These are phyloP conservation scores for Penicillium psychrofluorescens DNA, from an alignment of 495 filamentous ascomycete genomes.

Conservation along the genomic window DNA sequence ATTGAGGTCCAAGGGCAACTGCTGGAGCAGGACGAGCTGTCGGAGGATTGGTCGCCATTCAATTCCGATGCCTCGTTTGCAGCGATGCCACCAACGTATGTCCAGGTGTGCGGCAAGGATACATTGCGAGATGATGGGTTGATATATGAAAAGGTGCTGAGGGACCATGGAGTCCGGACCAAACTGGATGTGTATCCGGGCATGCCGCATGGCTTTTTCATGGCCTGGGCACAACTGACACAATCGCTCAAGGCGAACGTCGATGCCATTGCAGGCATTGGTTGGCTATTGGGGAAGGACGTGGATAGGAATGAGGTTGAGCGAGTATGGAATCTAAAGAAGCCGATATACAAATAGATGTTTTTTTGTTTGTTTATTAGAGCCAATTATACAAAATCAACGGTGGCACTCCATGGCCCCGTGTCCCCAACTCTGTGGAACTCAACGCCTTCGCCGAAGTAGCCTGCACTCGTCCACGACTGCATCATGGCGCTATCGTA, in stretches of 20 bases:
- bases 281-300: slow-evolving; percentile 11
- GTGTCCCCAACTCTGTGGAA: slow-evolving; percentile 60
- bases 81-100: slow-evolving; percentile 27
- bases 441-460: slow-evolving; percentile 90
- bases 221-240: slow-evolving; percentile 11
- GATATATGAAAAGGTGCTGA: slow-evolving; percentile 26
- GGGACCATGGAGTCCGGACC: slow-evolving; percentile 25
- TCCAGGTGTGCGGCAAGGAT: slow-evolving; percentile 33
- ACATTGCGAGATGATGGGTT: slow-evolving; percentile 32
- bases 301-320: slow-evolving; percentile 4
- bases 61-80: not conserved
- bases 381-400: slow-evolving; percentile 50
- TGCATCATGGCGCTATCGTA: slow-evolving; percentile 80
- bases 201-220: slow-evolving; percentile 33
- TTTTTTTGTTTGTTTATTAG: too few relatives aligned
- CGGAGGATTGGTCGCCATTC: slow-evolving; percentile 8
- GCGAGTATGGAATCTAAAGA: too few relatives aligned
- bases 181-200: slow-evolving; percentile 35
- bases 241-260: slow-evolving; percentile 5
- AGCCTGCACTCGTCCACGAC: slow-evolving; percentile 82
- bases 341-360: too few relatives aligned
- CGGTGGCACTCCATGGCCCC: slow-evolving; percentile 52
- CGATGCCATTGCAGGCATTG: slow-evolving; percentile 7
- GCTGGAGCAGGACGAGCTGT: slow-evolving; percentile 3
- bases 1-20: not conserved